These are phyloP conservation scores for Lizonia empirigonia DNA, from an alignment of 2,329 filamentous ascomycete species.

Conservation along the genomic window DNA sequence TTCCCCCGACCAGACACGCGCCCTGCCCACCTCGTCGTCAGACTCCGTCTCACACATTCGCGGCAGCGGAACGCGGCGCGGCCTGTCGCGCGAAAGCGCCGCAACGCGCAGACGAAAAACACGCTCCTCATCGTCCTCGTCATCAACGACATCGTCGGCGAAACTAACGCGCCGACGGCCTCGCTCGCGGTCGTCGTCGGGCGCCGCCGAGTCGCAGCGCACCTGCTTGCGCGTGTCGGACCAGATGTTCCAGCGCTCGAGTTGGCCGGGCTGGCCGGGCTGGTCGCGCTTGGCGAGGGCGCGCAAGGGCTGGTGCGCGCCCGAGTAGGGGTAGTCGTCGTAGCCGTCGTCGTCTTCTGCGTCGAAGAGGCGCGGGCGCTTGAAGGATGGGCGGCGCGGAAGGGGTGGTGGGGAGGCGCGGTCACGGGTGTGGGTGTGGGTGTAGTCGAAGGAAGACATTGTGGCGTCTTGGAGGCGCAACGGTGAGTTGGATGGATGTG, in stretches of 20 bases:
- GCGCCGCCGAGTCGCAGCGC: constrained; percentile 1
- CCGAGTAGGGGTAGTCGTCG: constrained; percentile 40
- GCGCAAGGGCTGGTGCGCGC: constrained; percentile 27
- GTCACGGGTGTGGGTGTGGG: constrained; percentile 25
- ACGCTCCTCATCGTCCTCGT: constrained; percentile 23
- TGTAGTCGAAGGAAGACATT: constrained; percentile 37
- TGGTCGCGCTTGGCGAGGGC: constrained; percentile 35
- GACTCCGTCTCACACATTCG: constrained; percentile 9
- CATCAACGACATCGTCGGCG: constrained; percentile 7
- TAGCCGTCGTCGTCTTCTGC: constrained; percentile 38
- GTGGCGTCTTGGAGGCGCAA: constrained; percentile 13
- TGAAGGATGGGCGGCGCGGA: constrained; percentile 32
- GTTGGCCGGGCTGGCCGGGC: constrained; percentile 24
- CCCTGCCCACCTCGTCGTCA: constrained; percentile 5
- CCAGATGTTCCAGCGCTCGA: constrained; percentile 43
- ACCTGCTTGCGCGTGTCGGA: constrained; percentile 10
- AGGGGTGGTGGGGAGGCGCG: constrained; percentile 30
- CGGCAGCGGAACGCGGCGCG: constrained; percentile 4
- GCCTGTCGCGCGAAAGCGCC: constrained; percentile 24
- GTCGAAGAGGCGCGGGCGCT: constrained; percentile 30
- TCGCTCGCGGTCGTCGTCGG: constrained; percentile 1
- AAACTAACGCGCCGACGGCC: constrained; percentile 11
- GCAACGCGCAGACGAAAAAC: constrained; percentile 33
- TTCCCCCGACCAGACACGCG: constrained; percentile 28
- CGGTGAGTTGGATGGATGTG: background rate